These are phyloP conservation scores for Monosporozyma servazzii DNA, from an alignment of 805 yeast genomes.

Conservation along the genomic window DNA sequence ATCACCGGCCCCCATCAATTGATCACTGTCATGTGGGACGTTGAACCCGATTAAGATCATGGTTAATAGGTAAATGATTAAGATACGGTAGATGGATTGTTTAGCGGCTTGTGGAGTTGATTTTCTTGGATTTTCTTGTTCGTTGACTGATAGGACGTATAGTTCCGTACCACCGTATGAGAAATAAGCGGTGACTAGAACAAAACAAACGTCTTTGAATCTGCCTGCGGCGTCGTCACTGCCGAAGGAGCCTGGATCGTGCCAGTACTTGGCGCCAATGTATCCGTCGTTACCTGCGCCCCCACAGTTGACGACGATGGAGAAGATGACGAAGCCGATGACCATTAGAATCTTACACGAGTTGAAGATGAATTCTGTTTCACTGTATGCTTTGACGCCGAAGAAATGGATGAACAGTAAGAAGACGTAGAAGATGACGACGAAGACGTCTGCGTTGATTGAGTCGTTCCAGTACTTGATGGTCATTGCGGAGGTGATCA, in stretches of 20 bases:
- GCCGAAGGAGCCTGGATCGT: slow-evolving; percentile 42
- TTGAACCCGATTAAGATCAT: slow-evolving; percentile 47
- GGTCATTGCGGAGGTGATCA: slow-evolving; percentile 49
- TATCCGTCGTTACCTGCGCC: slow-evolving; percentile 47
- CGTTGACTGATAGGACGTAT: slow-evolving; percentile 58
- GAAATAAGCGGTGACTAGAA: slow-evolving; percentile 53
- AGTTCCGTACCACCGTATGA: slow-evolving; percentile 62
- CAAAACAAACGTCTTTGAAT: slow-evolving; percentile 58
- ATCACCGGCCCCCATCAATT: slow-evolving; percentile 41
- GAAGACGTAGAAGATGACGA: slow-evolving; percentile 44
- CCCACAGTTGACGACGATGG: slow-evolving; percentile 49
- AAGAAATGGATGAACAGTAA: slow-evolving; percentile 44
- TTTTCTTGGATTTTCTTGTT: slow-evolving; percentile 49
- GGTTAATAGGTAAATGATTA: slow-evolving; percentile 47
- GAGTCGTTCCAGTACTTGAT: slow-evolving; percentile 41
- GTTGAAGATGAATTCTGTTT: slow-evolving; percentile 53
- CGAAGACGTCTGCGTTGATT: slow-evolving; percentile 46
- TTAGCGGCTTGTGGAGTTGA: slow-evolving; percentile 56
- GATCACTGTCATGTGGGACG: slow-evolving; percentile 48
- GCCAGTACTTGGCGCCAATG: slow-evolving; percentile 54
- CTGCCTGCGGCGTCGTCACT: slow-evolving; percentile 24
- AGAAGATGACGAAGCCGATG: slow-evolving; percentile 47
- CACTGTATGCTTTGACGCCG: slow-evolving; percentile 63
- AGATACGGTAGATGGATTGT: slow-evolving; percentile 56
- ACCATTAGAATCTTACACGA: slow-evolving; percentile 48